Conservation (phyloP, 805 yeast genomes). For the Clavispora santaluciae region DNA sequence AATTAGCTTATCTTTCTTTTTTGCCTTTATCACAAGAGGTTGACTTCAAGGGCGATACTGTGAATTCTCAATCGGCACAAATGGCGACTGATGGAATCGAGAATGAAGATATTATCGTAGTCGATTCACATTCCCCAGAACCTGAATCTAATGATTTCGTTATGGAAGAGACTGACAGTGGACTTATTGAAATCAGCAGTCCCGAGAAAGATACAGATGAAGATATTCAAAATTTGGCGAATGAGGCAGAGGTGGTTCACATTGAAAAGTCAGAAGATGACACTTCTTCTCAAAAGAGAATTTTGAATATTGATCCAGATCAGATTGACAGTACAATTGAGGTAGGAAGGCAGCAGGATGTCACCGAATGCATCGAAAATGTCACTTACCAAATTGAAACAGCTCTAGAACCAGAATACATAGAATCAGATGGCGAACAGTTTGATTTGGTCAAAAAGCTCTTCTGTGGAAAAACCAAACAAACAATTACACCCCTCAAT, state of each 20-base stretch:
- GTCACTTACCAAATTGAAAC: slow-evolving; percentile 89
- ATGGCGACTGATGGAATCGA: neutral
- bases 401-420: slow-evolving; percentile 61
- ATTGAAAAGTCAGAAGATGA: neutral
- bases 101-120: neutral
- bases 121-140: slow-evolving; percentile 1
- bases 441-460: slow-evolving; percentile 71
- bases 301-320: slow-evolving; percentile 45
- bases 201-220: too few species aligned
- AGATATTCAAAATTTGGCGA: too few species aligned
- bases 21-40: slow-evolving; percentile 67
- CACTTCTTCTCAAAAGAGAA: slow-evolving; percentile 2
- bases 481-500: slow-evolving; percentile 55
- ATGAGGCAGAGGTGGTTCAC: slow-evolving; percentile 4
- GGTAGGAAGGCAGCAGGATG: slow-evolving; percentile 92
- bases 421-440: slow-evolving; percentile 77
- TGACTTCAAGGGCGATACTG: slow-evolving; percentile 37
- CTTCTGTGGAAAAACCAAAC: slow-evolving; percentile 84
- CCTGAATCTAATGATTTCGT: neutral
- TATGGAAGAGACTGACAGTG: slow-evolving; percentile 7
- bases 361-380: slow-evolving; percentile 94
- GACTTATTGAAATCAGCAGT: neutral
- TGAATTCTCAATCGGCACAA: neutral
- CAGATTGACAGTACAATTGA: slow-evolving; percentile 73
- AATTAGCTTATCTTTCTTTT: slow-evolving; percentile 83